Conservation (phyloP, 1,139 yeast genomes). For the Ashbya aceris region DNA sequence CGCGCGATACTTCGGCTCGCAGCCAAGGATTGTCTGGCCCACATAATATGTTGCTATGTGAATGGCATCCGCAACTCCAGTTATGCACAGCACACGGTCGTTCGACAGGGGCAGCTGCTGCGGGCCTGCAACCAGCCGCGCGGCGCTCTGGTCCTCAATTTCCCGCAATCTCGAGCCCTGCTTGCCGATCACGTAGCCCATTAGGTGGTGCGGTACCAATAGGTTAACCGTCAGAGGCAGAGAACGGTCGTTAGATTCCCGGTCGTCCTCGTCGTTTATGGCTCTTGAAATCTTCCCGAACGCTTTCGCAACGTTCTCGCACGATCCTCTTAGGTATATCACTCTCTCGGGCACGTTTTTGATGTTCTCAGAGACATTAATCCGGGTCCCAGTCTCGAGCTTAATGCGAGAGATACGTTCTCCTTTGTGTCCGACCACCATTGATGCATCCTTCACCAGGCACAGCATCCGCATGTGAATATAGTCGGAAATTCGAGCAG, state of each 20-base stretch:
- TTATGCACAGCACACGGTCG: constrained; percentile 62
- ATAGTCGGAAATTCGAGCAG: constrained; percentile 31
- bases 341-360: constrained; percentile 71
- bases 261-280: constrained; percentile 61
- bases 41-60: constrained; percentile 76
- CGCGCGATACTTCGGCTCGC: constrained; percentile 43
- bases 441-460: constrained; percentile 67
- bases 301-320: constrained; percentile 76
- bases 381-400: constrained; percentile 54
- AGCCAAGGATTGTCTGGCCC: constrained; percentile 56
- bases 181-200: constrained; percentile 79
- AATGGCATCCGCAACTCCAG: constrained; percentile 81
- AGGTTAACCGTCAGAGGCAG: constrained; percentile 50
- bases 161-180: constrained; percentile 69
- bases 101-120: constrained; percentile 69
- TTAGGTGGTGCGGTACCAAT: constrained; percentile 69
- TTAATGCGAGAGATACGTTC: constrained; percentile 60
- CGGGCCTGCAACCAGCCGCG: constrained; percentile 69
- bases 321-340: constrained; percentile 63
- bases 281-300: constrained; percentile 67
- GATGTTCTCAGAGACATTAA: constrained; percentile 71
- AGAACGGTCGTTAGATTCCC: constrained; percentile 32
- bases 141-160: constrained; percentile 78
- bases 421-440: constrained; percentile 72
- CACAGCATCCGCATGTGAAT: constrained; percentile 67